phyloP scores from a whole-genome alignment of 2,329 filamentous ascomycete genomes.

The Aspergillus ochraceoroseus region DNA sequence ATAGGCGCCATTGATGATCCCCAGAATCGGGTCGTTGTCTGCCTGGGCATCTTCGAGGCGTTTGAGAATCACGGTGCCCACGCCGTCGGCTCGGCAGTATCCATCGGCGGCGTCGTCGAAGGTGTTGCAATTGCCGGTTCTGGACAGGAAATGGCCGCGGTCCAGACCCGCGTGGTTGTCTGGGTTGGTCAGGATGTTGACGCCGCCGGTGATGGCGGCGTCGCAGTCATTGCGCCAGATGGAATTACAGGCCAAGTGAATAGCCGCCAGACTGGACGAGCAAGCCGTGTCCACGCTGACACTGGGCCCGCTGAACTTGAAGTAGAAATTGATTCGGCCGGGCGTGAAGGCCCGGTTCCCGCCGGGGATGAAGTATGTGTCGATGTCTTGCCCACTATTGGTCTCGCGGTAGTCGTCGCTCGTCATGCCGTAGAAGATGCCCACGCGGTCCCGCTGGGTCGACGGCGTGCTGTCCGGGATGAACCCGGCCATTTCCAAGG shows the following conservation, averaged over 20 bases:
- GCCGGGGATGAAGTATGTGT: conserved; percentile 64
- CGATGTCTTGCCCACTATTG: conserved; percentile 67
- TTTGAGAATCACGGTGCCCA: conserved; percentile 72
- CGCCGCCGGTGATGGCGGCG: conserved; percentile 72
- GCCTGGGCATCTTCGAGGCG: conserved; percentile 71
- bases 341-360: conserved; percentile 51
- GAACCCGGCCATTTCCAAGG: conserved; percentile 75
- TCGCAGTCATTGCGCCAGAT: conserved; percentile 73
- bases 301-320: conserved; percentile 70
- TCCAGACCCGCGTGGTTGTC: conserved; percentile 74
- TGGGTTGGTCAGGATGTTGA: conserved; percentile 72
- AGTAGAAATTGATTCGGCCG: conserved; percentile 55
- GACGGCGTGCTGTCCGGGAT: conserved; percentile 67
- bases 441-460: conserved; percentile 60
- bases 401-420: conserved; percentile 75
- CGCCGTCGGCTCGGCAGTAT: conserved; percentile 75
- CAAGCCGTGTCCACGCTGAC: conserved; percentile 74
- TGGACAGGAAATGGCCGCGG: conserved; percentile 68
- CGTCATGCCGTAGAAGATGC: conserved; percentile 70
- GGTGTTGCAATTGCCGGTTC: conserved; percentile 68
- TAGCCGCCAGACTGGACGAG: conserved; percentile 67
- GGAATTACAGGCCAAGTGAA: conserved; percentile 67
- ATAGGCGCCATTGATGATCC: conserved; percentile 66
- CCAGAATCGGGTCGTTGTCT: conserved; percentile 66
- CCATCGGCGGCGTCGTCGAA: conserved; percentile 77